phyloP scores from a whole-genome alignment of 345 rosid species.

The Raphanus raphanistrum region DNA sequence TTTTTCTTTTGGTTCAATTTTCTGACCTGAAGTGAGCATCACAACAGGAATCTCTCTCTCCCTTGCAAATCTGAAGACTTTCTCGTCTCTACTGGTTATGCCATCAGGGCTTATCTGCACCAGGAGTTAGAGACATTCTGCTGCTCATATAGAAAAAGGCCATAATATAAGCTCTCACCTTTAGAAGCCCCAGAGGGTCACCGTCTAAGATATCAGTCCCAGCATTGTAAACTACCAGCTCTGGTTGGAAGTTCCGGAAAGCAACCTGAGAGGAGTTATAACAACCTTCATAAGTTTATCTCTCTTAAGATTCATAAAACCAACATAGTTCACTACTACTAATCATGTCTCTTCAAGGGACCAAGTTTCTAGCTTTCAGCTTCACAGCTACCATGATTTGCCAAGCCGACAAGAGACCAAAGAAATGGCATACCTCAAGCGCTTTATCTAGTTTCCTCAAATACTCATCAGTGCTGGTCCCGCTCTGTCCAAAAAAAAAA shows the following conservation, averaged over 20 bases:
- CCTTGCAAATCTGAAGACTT: constrained; percentile 74
- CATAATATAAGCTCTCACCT: too few species aligned
- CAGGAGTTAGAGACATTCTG: background rate
- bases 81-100: constrained; percentile 76
- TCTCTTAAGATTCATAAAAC: background rate
- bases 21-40: constrained; percentile 89
- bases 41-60: constrained; percentile 70
- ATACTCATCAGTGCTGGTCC: constrained; percentile 73
- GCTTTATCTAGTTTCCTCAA: constrained; percentile 77
- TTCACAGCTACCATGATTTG: background rate
- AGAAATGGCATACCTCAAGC: constrained; percentile 60
- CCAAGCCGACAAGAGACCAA: constrained; percentile 15
- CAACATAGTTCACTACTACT: background rate
- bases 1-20: background rate
- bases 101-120: constrained; percentile 83
- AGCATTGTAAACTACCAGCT: constrained; percentile 84
- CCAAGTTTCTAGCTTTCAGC: background rate
- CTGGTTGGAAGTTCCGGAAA: constrained; percentile 60
- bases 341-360: background rate
- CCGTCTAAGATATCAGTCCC: constrained; percentile 97
- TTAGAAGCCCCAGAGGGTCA: constrained; percentile 84
- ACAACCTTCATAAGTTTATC: background rate
- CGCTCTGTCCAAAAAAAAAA: constrained; percentile 54
- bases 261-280: constrained; percentile 61
- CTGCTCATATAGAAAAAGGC: background rate